A percentile compares a stretch with the other conserved stretches of the same genome.
These are phyloP conservation scores for Thielaviopsis ethacetica DNA, from an alignment of 2,329 filamentous ascomycete species.

Conservation along the genomic window DNA sequence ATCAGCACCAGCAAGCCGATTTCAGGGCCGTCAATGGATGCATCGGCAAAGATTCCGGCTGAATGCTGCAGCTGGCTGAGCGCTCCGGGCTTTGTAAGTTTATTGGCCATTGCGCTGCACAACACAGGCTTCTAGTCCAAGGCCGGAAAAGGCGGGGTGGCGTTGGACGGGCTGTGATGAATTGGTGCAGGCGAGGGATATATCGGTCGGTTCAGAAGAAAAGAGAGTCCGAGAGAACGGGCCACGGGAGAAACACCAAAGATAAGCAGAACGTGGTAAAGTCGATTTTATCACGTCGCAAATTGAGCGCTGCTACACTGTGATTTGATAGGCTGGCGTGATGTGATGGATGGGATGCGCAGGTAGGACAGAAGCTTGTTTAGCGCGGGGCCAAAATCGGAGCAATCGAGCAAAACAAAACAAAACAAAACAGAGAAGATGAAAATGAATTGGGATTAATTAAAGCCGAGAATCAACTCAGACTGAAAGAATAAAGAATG, in stretches of 20 bases:
- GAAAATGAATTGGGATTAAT: not conserved
- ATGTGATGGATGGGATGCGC: too few species aligned
- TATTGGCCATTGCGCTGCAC: constrained; percentile 29
- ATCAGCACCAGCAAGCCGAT: constrained; percentile 89
- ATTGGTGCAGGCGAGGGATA: too few species aligned
- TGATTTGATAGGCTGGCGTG: too few species aligned
- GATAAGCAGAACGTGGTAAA: too few species aligned
- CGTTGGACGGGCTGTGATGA: too few species aligned
- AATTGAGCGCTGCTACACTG: too few species aligned
- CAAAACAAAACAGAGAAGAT: not conserved
- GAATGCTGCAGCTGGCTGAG: constrained; percentile 53
- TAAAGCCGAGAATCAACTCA: not conserved
- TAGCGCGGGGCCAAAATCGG: too few species aligned
- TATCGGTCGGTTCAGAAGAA: too few species aligned
- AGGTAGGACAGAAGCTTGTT: too few species aligned
- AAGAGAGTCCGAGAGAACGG: too few species aligned
- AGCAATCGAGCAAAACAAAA: not conserved
- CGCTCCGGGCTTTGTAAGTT: constrained; percentile 32
- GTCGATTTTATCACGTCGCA: too few species aligned
- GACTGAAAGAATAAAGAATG: not conserved
- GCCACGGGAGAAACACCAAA: too few species aligned
- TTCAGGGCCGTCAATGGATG: constrained; percentile 78
- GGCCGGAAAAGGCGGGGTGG: not conserved
- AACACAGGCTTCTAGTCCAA: not conserved
- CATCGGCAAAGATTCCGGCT: constrained; percentile 85